These are phyloP conservation scores for Hyphodiscus hymeniophilus DNA, from an alignment of 495 filamentous ascomycete genomes.

Conservation along the genomic window DNA sequence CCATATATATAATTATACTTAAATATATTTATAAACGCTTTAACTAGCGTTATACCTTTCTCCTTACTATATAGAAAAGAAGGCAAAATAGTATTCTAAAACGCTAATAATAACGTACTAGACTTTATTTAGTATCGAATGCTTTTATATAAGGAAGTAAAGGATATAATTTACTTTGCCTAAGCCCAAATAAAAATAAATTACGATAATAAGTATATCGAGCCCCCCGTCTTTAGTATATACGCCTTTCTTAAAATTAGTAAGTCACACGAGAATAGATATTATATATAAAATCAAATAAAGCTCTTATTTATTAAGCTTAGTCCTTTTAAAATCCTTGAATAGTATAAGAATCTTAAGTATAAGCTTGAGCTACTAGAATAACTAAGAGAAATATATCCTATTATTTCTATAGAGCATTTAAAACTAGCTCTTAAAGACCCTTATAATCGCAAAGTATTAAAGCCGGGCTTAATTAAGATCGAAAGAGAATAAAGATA, in stretches of 20 bases:
- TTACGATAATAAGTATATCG: neutral
- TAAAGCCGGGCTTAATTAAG: neutral
- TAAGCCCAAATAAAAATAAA: neutral
- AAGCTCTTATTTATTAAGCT: neutral
- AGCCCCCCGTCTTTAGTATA: neutral
- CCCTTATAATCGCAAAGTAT: neutral
- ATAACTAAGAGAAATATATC: neutral
- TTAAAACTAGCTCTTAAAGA: neutral
- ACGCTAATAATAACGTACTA: neutral
- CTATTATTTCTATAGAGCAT: neutral
- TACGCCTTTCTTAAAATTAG: neutral
- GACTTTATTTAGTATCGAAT: neutral
- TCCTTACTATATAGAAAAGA: neutral
- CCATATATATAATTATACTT: neutral
- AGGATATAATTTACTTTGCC: neutral
- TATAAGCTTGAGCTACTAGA: neutral
- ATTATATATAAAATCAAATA: neutral
- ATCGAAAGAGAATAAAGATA: neutral
- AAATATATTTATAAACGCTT: neutral
- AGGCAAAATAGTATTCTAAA: neutral
- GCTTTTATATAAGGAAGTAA: neutral
- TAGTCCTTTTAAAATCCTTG: neutral
- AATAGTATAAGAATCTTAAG: neutral
- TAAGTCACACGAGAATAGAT: neutral
- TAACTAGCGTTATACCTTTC: neutral